Evolutionary conservation across 805 yeast genomes (phyloP), one percentile per base, ranked within the genome.

Genomic region (Candida anglica): DNA sequence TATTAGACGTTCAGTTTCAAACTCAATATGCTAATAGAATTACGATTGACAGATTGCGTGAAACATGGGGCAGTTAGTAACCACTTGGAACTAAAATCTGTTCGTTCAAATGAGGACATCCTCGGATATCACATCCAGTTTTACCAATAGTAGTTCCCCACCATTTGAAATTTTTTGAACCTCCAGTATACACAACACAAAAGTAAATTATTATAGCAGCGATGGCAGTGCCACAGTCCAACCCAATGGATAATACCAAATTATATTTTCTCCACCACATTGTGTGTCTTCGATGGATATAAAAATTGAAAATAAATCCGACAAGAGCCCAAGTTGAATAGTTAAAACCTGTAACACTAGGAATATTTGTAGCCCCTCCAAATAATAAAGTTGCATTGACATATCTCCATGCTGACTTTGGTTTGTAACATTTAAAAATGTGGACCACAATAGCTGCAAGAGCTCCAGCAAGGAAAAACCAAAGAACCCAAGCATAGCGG

Each of bases 271-370:
- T 43, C 60, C 63, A 61, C 67, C 67, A 65, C 44, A 61, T 66
- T 54, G 60, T 60, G 52, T 55, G 64, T 40, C 48, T 58, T 39
- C 48, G 56, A 53, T 63, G 64, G 37, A 66, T 44, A 42, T 51
- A 63, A 53, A 57, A 63, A 24, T 65, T 60, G 42, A 66, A 65
- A 32, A 75, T 17, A 19, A 31, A 31, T 5, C 27, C 14, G 5
- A 17, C 23, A 16, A 47, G 42, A 40, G 77, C 71, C 60, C 72
- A 80, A 6, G 76, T 56, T 19, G 73, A 68, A 54, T 78, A 79
- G 52, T 77, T 79, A 53, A 79, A 80, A 16, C 83, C 78, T 3
- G 87, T 79, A 25, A 84, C 81, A 25, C 89, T 88, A n/a, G 91
- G 88, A 45, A 81, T 75, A 43, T 69, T 66, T 28, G 79, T 80